Conservation (phyloP, 306 rosid genomes). For the Dryas alaskensis region DNA sequence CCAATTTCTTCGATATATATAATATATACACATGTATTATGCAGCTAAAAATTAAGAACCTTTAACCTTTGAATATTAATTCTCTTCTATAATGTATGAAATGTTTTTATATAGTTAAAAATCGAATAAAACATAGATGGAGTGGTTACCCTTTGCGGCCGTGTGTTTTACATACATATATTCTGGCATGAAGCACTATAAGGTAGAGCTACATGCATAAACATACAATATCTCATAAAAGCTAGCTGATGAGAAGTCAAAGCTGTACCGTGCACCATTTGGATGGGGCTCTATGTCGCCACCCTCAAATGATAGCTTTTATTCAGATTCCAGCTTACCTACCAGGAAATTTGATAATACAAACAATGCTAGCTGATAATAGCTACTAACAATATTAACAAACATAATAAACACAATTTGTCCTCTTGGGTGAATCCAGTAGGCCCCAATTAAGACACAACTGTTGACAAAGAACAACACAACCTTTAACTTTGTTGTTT, state of each 20-base stretch:
- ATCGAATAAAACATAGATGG: not conserved
- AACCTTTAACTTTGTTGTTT: not conserved
- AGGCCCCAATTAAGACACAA: not conserved
- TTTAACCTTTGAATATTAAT: too few species aligned
- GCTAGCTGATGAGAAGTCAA: conserved; percentile 20
- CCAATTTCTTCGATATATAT: too few species aligned
- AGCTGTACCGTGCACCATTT: conserved; percentile 8
- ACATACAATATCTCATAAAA: not conserved
- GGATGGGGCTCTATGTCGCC: conserved; percentile 22
- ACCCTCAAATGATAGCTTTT: conserved; percentile 5
- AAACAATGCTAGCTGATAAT: conserved; percentile 32
- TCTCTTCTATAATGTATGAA: too few species aligned
- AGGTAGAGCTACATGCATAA: too few species aligned
- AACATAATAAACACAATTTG: not conserved
- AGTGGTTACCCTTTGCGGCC: not conserved
- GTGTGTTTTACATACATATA: not conserved
- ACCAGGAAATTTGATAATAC: conserved; percentile 22
- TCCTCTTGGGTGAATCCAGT: not conserved
- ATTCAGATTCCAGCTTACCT: conserved; percentile 26
- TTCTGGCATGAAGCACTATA: not conserved
- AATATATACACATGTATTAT: too few species aligned
- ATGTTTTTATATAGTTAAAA: too few species aligned
- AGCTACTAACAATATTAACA: conserved; percentile 10
- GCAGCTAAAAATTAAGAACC: too few species aligned
- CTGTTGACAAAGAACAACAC: not conserved